These are phyloP conservation scores for Chlorella sorokiniana DNA, from an alignment of 139 green algal species.

Conservation along the genomic window DNA sequence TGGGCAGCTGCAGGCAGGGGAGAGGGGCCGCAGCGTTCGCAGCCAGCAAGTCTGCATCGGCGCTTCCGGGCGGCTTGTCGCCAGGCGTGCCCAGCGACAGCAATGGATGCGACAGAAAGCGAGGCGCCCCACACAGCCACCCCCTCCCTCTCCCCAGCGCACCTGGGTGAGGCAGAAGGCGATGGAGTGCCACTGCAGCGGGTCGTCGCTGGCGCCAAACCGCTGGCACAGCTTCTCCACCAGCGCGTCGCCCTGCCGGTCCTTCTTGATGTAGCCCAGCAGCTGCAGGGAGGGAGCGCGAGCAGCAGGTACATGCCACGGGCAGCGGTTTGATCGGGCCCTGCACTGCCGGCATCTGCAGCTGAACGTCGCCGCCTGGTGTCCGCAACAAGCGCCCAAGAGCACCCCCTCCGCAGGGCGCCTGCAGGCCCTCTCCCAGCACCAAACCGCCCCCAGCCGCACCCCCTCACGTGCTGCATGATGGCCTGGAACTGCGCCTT, in stretches of 20 bases:
- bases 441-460: neutral
- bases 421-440: neutral
- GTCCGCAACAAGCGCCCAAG: no score
- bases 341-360: no score
- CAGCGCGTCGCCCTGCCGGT: conserved; percentile 79
- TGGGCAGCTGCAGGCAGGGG: conserved; percentile 51
- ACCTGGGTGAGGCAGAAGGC: conserved; percentile 83
- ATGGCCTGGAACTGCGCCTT: conserved; percentile 66
- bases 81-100: neutral
- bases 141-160: neutral
- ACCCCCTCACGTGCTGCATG: conserved; percentile 55
- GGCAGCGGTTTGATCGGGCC: neutral
- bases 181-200: conserved; percentile 75
- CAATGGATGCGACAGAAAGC: neutral
- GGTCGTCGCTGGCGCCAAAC: conserved; percentile 51
- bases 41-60: neutral
- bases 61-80: neutral
- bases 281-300: conserved; percentile 47
- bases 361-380: no score
- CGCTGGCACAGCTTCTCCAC: conserved; percentile 79
- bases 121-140: neutral
- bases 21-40: neutral
- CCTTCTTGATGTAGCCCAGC: conserved; percentile 86
- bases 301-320: conserved; percentile 25
- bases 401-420: neutral